Percentiles rank a stretch among this genome's conserved stretches.
Evolutionary conservation across 2,329 filamentous ascomycete genomes (phyloP).

Genomic region (Onygenales sp.): DNA sequence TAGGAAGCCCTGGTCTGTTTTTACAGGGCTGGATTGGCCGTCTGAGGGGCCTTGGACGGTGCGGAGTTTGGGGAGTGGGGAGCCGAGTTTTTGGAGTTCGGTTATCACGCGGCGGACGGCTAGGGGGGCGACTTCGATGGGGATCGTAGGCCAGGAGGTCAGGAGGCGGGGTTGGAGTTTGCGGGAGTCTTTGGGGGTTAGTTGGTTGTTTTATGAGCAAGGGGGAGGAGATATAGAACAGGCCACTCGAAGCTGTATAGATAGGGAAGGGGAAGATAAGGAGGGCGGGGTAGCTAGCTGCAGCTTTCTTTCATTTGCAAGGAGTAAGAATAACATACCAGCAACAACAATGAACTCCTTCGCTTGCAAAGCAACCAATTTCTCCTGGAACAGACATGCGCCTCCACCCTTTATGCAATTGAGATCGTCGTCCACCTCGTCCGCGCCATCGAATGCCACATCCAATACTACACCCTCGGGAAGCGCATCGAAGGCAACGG

Average conservation of each 20-base stretch:
- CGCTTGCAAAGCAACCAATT: slow-evolving; percentile 77
- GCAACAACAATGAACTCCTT: slow-evolving; percentile 83
- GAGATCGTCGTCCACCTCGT: slow-evolving; percentile 88
- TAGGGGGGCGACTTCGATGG: slow-evolving; percentile 86
- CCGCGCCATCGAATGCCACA: slow-evolving; percentile 90
- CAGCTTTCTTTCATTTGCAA: not conserved
- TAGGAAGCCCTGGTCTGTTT: slow-evolving; percentile 78
- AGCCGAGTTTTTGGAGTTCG: slow-evolving; percentile 64
- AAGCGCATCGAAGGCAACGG: slow-evolving; percentile 68
- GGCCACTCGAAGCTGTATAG: not conserved
- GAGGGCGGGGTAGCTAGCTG: not conserved
- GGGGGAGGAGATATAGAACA: not conserved
- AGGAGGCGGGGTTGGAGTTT: slow-evolving; percentile 73
- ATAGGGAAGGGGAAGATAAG: not conserved
- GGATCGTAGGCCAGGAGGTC: slow-evolving; percentile 70
- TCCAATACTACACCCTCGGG: slow-evolving; percentile 60
- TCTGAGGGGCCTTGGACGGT: slow-evolving; percentile 70
- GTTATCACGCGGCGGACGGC: slow-evolving; percentile 67
- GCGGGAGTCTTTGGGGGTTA: slow-evolving; percentile 61
- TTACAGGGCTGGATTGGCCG: slow-evolving; percentile 45
- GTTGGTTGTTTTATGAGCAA: not conserved
- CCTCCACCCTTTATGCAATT: slow-evolving; percentile 98
- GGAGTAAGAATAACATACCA: slow-evolving; percentile 39
- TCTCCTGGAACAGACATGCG: slow-evolving; percentile 96
- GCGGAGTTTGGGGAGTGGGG: slow-evolving; percentile 59